Base-by-base conservation (phyloP, 164 flowering plant species). In the Akebia trifoliata region DNA sequence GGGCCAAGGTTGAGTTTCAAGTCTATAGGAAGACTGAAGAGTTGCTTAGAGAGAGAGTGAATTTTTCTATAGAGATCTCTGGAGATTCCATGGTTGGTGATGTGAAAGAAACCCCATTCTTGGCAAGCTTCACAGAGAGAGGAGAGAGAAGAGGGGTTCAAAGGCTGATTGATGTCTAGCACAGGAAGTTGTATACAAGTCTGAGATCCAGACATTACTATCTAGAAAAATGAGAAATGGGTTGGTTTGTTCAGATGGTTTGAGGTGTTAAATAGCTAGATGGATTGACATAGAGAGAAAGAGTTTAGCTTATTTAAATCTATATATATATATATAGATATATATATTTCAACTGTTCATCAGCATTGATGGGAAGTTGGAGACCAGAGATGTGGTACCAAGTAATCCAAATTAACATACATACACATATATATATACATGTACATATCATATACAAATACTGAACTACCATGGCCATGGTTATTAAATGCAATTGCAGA, bases 51-150 rank as follows among this genome's bases (percentile, higher is more conserved):
- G 12, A 77, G 60, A 4, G 62, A 59, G 49, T 59, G 50, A 4
- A 86, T 59, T 63, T 71, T 72, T 42, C 25, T 44, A 66, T 64
- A 67, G 22, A 86, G 71, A 40, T 80, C 77, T 32, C 54, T 68
- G 11, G 96, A 71, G 57, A 91, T 69, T 20, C 94, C 96, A 74
- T 91, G 97, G 55, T 83, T 84, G 68, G 68, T 74, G 58, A 91
- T 79, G 64, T 76, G 83, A 56, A 91, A 91, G 71, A 87, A 91
- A 2, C 96, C 96, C 96, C 90, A 88, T 64, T 83, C 80, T 64
- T 67, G 71, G 70, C 92, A 86, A 35, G 90, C 87, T 59, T 65
- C 54, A 32, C 74, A 64, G 11, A 91, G 81, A 31, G 81, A 78
- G 12, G 90, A 64, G 6, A 82, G 73, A 49, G 73, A 57, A n/a